phyloP scores from a whole-genome alignment of 148 eudicot species.

The Euryodendron excelsum region DNA sequence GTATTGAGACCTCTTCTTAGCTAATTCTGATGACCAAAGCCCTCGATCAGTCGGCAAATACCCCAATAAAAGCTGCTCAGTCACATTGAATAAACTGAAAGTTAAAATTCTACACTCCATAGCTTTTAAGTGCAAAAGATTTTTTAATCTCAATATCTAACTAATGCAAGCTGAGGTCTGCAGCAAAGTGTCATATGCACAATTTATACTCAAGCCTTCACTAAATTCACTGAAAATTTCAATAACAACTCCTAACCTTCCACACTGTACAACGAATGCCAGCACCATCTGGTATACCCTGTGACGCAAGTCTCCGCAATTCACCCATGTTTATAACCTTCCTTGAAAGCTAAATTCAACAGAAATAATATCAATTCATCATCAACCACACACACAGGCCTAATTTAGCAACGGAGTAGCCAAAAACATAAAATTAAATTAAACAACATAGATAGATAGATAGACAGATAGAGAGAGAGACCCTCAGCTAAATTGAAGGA shows the following conservation, averaged over 20 bases:
- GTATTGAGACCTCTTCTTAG: constrained; percentile 90
- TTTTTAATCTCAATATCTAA: not conserved
- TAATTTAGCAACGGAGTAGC: not conserved
- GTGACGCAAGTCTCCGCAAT: constrained; percentile 74
- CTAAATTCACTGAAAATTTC: not conserved
- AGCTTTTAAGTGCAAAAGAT: not conserved
- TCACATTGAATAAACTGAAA: not conserved
- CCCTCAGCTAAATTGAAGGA: too few species aligned
- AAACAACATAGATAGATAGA: not conserved
- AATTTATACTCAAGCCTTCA: not conserved
- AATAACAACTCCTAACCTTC: constrained; percentile 55
- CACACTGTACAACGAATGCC: constrained; percentile 78
- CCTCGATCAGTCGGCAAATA: constrained; percentile 75
- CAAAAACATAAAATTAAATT: not conserved
- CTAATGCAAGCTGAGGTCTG: not conserved
- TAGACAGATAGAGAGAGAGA: too few species aligned
- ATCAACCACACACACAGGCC: not conserved
- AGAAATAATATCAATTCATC: constrained; percentile 1
- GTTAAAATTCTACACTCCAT: not conserved
- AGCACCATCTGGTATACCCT: constrained; percentile 88
- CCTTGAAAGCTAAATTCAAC: constrained; percentile 63
- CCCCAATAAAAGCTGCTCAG: constrained; percentile 73
- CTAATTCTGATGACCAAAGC: constrained; percentile 79
- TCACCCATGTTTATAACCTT: constrained; percentile 82
- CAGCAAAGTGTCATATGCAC: not conserved